Conservation (phyloP, 352 stramenopile genomes). For the Pythium pectinolyticum region DNA sequence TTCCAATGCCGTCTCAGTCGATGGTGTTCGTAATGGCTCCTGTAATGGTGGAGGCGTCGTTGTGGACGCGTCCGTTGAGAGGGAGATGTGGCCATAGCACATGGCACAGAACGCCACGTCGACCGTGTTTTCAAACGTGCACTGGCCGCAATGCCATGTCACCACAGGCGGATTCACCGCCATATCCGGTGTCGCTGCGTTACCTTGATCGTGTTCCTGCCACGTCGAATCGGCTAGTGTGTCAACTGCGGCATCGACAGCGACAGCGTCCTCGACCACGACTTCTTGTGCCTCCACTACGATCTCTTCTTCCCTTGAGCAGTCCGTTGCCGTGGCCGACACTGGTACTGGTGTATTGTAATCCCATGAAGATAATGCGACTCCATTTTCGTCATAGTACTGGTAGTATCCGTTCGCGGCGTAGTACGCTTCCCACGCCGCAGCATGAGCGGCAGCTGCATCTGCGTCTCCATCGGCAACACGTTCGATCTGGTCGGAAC, state of each 20-base stretch:
- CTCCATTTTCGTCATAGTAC: background rate
- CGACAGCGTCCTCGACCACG: conserved; percentile 33
- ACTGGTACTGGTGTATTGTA: background rate
- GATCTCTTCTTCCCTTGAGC: conserved; percentile 4
- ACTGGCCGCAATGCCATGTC: conserved; percentile 55
- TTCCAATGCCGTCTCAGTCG: no score
- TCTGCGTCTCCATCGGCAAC: background rate
- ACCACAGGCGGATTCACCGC: background rate
- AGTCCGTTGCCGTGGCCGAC: background rate
- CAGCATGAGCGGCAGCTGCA: conserved; percentile 10
- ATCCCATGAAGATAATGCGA: background rate
- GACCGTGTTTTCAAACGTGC: conserved; percentile 59
- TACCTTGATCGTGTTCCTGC: no score
- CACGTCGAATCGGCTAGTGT: no score
- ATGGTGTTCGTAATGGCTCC: background rate
- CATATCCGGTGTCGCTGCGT: no score
- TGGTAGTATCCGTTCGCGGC: conserved; percentile 21
- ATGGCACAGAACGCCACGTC: conserved; percentile 63
- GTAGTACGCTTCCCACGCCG: conserved; percentile 28
- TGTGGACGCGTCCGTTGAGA: conserved; percentile 29
- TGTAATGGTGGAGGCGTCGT: background rate
- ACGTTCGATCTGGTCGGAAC: no score
- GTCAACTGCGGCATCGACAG: conserved; percentile 2
- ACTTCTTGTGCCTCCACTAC: conserved; percentile 50
- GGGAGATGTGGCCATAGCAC: conserved; percentile 55